phyloP scores from a whole-genome alignment of 2,329 filamentous ascomycete genomes.

The Diplodia seriata region DNA sequence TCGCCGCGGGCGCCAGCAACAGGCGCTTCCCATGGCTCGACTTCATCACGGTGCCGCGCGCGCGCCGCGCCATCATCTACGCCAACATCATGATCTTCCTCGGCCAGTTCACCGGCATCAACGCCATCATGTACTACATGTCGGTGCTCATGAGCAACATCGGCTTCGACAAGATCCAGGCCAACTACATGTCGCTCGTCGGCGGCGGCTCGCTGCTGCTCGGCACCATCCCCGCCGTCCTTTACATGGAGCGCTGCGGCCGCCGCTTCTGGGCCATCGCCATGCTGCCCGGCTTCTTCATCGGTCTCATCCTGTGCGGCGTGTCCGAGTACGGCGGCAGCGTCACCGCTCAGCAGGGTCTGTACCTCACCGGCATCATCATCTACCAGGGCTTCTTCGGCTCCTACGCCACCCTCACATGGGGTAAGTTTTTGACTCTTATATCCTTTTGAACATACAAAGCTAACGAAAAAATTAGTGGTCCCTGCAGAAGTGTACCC shows the following conservation, averaged over 20 bases:
- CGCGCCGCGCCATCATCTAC: constrained; percentile 46
- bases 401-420: constrained; percentile 46
- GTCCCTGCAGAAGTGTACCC: too few species aligned
- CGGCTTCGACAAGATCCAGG: constrained; percentile 66
- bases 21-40: constrained; percentile 73
- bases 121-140: constrained; percentile 78
- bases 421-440: too few species aligned
- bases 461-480: too few species aligned
- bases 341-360: constrained; percentile 59
- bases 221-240: constrained; percentile 71
- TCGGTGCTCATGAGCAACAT: constrained; percentile 70
- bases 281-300: constrained; percentile 75
- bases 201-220: constrained; percentile 71
- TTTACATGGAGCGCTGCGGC: constrained; percentile 75
- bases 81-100: constrained; percentile 46
- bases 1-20: constrained; percentile 59
- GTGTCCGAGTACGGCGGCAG: constrained; percentile 65
- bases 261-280: constrained; percentile 77
- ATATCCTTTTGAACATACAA: too few species aligned
- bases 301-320: constrained; percentile 72
- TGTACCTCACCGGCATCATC: constrained; percentile 72
- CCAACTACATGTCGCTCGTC: constrained; percentile 78
- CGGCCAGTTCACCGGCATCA: constrained; percentile 74
- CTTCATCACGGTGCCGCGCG: constrained; percentile 64
- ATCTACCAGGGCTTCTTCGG: constrained; percentile 48